A percentile compares a stretch with the other conserved stretches of the same genome.
Conservation (phyloP, 352 stramenopile genomes). For the Aphanomyces euteiches region DNA sequence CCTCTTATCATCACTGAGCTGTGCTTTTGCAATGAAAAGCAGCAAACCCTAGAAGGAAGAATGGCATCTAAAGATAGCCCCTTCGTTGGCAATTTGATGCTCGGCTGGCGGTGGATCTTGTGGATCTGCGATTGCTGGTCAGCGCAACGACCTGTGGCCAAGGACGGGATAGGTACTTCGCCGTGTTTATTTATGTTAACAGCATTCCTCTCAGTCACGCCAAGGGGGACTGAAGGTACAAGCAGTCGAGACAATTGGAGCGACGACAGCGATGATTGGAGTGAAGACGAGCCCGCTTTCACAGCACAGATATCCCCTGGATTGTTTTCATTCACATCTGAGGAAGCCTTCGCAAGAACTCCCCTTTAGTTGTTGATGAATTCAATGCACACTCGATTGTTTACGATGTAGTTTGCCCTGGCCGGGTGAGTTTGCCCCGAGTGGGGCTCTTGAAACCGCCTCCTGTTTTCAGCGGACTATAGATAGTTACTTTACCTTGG, state of each 20-base stretch:
- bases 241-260: conserved; percentile 2
- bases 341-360: not conserved
- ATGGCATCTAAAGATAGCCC: not conserved
- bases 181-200: too few relatives aligned
- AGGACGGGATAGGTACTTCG: not conserved
- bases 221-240: not conserved
- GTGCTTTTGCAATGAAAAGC: not conserved
- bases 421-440: too few relatives aligned
- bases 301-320: not conserved
- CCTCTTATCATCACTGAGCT: not conserved
- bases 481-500: too few relatives aligned
- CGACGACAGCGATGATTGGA: not conserved
- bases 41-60: too few relatives aligned
- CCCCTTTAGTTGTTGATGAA: conserved; percentile 1
- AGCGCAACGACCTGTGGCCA: too few relatives aligned
- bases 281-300: conserved; percentile 1
- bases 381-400: not conserved
- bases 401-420: too few relatives aligned
- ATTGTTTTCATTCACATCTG: conserved; percentile 5
- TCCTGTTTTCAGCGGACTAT: too few relatives aligned
- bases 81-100: not conserved
- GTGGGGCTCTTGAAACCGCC: too few relatives aligned
- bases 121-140: conserved; percentile 9
- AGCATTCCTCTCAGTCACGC: not conserved
- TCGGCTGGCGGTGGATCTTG: conserved; percentile 2